A percentile compares a stretch with the other conserved stretches of the same genome.
phyloP scores from a whole-genome alignment of 2,329 filamentous ascomycete species.

The Calonectria naviculata region DNA sequence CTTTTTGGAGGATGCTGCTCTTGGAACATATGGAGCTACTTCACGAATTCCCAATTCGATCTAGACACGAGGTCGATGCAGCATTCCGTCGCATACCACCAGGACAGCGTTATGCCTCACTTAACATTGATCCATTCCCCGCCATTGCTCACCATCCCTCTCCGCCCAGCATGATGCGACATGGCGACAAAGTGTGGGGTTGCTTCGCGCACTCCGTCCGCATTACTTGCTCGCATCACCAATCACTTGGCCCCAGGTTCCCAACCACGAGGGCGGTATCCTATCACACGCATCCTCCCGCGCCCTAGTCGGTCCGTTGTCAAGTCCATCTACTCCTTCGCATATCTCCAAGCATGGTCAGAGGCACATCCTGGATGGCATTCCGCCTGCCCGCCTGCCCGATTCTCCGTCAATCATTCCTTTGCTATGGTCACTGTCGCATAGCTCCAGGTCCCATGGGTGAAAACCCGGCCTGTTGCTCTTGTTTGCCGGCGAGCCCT shows the following conservation, averaged over 20 bases:
- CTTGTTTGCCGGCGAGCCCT: not conserved
- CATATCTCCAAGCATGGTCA: not conserved
- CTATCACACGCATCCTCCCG: constrained; percentile 40
- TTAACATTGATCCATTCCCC: constrained; percentile 1
- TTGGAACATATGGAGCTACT: not conserved
- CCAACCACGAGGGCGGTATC: constrained; percentile 43
- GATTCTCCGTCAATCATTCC: not conserved
- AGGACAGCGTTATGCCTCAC: not conserved
- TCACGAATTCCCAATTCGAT: not conserved
- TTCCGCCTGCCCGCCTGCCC: constrained; percentile 12
- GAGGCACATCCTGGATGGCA: not conserved
- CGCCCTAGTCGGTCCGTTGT: constrained; percentile 44
- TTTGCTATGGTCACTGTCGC: not conserved
- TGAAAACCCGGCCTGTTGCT: not conserved
- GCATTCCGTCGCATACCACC: not conserved
- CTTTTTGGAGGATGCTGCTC: not conserved
- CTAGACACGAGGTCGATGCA: not conserved
- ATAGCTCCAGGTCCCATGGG: constrained; percentile 2
- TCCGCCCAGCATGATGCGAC: constrained; percentile 22
- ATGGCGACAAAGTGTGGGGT: constrained; percentile 37
- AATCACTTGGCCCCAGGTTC: constrained; percentile 34
- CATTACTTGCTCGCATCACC: constrained; percentile 33
- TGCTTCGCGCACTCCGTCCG: constrained; percentile 38
- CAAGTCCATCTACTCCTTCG: not conserved
- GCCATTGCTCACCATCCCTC: constrained; percentile 13